Base-by-base conservation (phyloP, 1,284 basidiomycete species). In the Jaminaea rosea region DNA sequence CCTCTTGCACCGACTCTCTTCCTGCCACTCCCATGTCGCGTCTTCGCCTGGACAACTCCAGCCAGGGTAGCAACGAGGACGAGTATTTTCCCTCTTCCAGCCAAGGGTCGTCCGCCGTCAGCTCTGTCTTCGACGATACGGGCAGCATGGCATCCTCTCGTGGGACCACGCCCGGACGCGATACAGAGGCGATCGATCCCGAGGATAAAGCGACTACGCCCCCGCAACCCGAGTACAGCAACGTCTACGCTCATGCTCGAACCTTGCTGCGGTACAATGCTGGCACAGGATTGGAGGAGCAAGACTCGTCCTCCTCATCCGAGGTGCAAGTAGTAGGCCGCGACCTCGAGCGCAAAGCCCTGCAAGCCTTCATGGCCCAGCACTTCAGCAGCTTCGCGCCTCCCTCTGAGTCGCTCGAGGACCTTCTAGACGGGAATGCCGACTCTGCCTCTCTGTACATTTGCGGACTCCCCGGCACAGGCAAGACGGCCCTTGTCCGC, bases 391-490 rank as follows among this genome's bases (percentile, higher is more conserved):
- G 65, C 27, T 66, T 63, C 46, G 34, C 56, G 10, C 45, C 56
- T 4, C 23, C 10, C 10, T 50, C 53, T 1, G 27, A 36, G 2
- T n/a, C n/a, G 5, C 47, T 54, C 44, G 46, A 45, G 26, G 58
- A 63, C 13, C 53, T 60, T 51, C 58, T 66, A 27, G 62, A 66
- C 29, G 64, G 64, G 21, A 60, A 63, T 36, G 11, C 52, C 1
- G 56, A 60, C 26, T 61, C 64, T 0, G 58, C 59, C 3, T 57
- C 64, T 47, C 63, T 77, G 19, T 77, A 77, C 61, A 67, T 77
- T 27, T 77, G 75, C 23, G 76, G 76, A n/a, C 65, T 75, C 26
- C 76, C 76, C 2, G 76, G 76, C 1, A 76, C 76, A 3, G 76
- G 76, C 45, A 77, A 77, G 60, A 77, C 76, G 9, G 76, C 75